Conservation (phyloP, 1,284 basidiomycete genomes). For the Moesziomyces parantarcticus region DNA sequence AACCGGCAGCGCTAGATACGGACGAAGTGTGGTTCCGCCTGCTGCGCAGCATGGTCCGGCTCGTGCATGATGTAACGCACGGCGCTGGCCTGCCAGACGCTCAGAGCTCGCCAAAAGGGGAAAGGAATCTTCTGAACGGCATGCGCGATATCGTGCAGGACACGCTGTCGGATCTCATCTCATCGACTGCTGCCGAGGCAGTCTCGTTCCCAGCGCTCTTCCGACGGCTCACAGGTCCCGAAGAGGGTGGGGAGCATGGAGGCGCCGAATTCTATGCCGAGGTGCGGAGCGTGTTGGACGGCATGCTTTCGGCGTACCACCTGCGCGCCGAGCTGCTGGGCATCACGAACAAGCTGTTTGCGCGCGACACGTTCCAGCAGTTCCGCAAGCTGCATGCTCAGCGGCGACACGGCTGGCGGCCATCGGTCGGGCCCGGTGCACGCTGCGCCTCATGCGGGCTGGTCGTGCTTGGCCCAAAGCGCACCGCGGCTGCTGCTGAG, state of each 20-base stretch:
- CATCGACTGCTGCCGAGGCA: constrained; percentile 81
- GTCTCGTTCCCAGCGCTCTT: constrained; percentile 92
- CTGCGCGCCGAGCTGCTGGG: constrained; percentile 89
- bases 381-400: constrained; percentile 71
- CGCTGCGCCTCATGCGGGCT: constrained; percentile 27
- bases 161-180: constrained; percentile 85
- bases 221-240: constrained; percentile 76
- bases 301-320: constrained; percentile 93
- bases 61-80: constrained; percentile 73
- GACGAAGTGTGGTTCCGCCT: constrained; percentile 93
- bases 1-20: constrained; percentile 69
- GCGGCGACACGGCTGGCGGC: constrained; percentile 68
- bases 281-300: constrained; percentile 86
- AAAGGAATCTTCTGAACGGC: constrained; percentile 20
- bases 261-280: constrained; percentile 77
- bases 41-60: constrained; percentile 81
- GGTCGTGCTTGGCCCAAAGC: constrained; percentile 24
- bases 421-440: constrained; percentile 13
- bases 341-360: constrained; percentile 84
- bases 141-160: constrained; percentile 79
- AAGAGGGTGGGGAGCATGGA: constrained; percentile 7
- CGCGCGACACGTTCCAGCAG: constrained; percentile 82
- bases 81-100: neutral
- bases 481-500: constrained; percentile 2
- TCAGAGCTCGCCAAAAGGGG: neutral